Evolutionary conservation across 108 stramenopile genomes (phyloP).

Genomic region (Seminavis robusta): DNA sequence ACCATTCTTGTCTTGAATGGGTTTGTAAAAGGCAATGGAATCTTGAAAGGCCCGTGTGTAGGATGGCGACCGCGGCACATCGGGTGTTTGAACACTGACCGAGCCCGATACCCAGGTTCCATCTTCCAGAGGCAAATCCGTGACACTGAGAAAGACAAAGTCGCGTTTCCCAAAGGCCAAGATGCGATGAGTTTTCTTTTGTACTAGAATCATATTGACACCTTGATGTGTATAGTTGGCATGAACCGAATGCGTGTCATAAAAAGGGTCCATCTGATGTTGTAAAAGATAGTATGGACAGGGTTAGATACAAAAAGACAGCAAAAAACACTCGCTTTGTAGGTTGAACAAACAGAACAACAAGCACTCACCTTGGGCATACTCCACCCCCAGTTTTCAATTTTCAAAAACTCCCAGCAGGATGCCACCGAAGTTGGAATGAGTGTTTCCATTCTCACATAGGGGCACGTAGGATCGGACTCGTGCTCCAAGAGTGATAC

Average conservation of each 20-base stretch:
- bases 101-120: conserved; percentile 62
- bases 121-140: conserved; percentile 39
- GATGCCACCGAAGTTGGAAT: conserved; percentile 41
- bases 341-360: too few relatives aligned
- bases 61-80: conserved; percentile 25
- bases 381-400: conserved; percentile 43
- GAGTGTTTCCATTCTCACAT: conserved; percentile 55
- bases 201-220: conserved; percentile 50
- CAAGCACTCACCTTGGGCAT: too few relatives aligned
- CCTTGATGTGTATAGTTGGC: conserved; percentile 27
- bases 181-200: conserved; percentile 53
- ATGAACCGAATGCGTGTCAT: conserved; percentile 43
- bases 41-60: conserved; percentile 69
- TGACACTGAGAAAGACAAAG: conserved; percentile 57
- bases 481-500: conserved; percentile 52
- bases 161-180: conserved; percentile 64
- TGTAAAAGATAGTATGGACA: too few relatives aligned
- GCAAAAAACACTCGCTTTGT: too few relatives aligned
- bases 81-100: conserved; percentile 40
- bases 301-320: too few relatives aligned
- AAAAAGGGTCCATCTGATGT: conserved; percentile 79
- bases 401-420: conserved; percentile 54
- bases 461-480: conserved; percentile 58
- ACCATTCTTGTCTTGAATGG: conserved; percentile 16
- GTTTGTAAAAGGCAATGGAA: conserved; percentile 68